Conservation (phyloP, 2,329 filamentous ascomycete species). For the Apiospora marii region DNA sequence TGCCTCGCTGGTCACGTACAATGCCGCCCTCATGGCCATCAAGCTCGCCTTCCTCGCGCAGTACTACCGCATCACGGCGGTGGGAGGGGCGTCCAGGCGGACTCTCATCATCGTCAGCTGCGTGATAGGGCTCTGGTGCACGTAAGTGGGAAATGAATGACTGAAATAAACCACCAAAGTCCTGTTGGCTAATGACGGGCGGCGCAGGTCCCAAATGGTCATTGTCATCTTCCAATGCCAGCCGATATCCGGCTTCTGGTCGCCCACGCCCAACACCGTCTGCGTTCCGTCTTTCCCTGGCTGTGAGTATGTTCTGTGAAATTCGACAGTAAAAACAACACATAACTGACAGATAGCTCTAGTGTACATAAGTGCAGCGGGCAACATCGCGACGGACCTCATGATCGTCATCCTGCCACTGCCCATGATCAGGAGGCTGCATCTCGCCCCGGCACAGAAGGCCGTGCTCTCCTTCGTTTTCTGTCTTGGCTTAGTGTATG, state of each 20-base stretch:
- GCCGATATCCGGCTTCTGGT: constrained; percentile 47
- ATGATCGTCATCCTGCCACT: constrained; percentile 47
- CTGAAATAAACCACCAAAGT: too few relatives aligned
- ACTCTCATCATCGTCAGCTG: constrained; percentile 31
- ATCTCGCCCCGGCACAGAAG: constrained; percentile 44
- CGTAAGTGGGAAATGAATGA: constrained; percentile 31
- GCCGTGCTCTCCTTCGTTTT: constrained; percentile 47
- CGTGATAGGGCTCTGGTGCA: constrained; percentile 35
- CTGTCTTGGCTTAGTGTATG: constrained; percentile 49
- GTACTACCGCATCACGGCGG: constrained; percentile 43
- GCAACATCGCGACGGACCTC: constrained; percentile 49
- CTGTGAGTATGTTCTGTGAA: constrained; percentile 37
- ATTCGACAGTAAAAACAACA: too few relatives aligned
- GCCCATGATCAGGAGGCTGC: constrained; percentile 43
- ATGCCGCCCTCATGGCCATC: constrained; percentile 40
- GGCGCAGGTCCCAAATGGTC: constrained; percentile 41
- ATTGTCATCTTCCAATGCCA: constrained; percentile 46
- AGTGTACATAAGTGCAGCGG: constrained; percentile 43
- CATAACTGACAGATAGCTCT: neutral
- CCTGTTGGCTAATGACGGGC: neutral
- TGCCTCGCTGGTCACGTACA: constrained; percentile 47
- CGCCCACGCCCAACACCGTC: constrained; percentile 34
- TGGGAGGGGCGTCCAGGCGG: constrained; percentile 40
- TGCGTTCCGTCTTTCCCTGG: constrained; percentile 46
- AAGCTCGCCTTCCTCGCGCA: constrained; percentile 44